Base-by-base conservation (phyloP, 805 yeast genomes). In the Metschnikowia reukaufii region DNA sequence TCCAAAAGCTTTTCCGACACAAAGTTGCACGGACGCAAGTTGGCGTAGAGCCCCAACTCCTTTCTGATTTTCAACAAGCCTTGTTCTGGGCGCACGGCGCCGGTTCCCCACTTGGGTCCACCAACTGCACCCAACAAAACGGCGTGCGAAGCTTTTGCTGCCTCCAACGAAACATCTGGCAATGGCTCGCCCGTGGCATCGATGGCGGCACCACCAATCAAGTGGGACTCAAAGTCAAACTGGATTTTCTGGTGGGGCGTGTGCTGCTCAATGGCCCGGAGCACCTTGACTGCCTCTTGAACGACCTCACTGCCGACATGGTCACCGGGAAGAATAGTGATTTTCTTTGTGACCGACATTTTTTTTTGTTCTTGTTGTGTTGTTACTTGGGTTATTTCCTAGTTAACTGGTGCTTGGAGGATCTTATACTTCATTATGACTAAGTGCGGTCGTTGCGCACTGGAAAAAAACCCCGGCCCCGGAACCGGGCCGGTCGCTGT, bases 31-130 rank as follows among this genome's bases (percentile, higher is more conserved):
- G 99, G 99, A 68, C 99, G 86, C 69, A 94, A 79, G 70, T 94
- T 94, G 49, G 99, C 99, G 67, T 94, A 94, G 57, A 94, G 76
- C 66, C 86, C 87, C 64, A 94, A 80, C 67, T 90, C 98, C 69
- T 94, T 94, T 71, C 99, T 83, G 67, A 94, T 92, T 73, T 91
- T 81, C 55, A 94, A 78, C 57, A 94, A 78, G 50, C 99, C 99
- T 72, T 89, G 98, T 68, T 94, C 99, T 43, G 99, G 99, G 73
- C 99, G 84, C 39, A 92, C 98, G 10, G 78, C 63, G 42, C 97
- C 97, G 21, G 97, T 88, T 31, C 98, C 98, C 99, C 99, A 94
- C 72, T 94, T 94, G 51, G 99, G 99, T 29, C 99, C 99, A 54
- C 99, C 99, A 29, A 94, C 99, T 7, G 99, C 97, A 56, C 99